Evolutionary conservation across 169 alveolate species (phyloP).

Genomic region (Perkinsus chesapeaki): DNA sequence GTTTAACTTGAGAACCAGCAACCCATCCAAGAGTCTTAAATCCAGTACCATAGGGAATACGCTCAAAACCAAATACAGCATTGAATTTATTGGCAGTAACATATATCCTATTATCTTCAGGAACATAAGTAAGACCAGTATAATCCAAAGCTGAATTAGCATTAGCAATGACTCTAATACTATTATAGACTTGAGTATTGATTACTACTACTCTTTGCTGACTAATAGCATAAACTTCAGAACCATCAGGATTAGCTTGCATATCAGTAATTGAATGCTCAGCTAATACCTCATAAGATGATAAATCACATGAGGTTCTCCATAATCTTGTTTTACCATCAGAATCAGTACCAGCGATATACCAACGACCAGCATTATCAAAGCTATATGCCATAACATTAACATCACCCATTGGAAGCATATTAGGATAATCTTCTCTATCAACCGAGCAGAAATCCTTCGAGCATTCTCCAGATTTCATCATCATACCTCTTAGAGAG

Average conservation of each 20-base stretch:
- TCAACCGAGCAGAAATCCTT: not conserved
- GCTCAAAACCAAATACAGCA: not conserved
- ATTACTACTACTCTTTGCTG: not conserved
- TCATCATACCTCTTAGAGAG: not conserved
- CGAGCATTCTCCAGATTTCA: not conserved
- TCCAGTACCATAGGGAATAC: not conserved
- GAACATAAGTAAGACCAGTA: not conserved
- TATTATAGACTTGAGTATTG: not conserved
- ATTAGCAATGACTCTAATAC: not conserved
- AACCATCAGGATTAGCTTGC: not conserved
- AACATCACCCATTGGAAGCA: not conserved
- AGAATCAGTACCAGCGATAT: not conserved
- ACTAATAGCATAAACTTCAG: not conserved
- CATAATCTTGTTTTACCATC: not conserved
- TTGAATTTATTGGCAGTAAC: not conserved
- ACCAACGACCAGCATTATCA: not conserved
- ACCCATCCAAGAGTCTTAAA: not conserved
- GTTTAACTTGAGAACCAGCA: not conserved
- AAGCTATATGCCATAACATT: not conserved
- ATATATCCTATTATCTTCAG: not conserved
- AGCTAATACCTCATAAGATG: not conserved
- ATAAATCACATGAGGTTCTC: not conserved
- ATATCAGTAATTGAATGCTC: not conserved
- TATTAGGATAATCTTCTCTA: not conserved
- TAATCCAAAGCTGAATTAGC: not conserved